phyloP scores from a whole-genome alignment of 495 filamentous ascomycete species.

The Terfezia boudieri region DNA sequence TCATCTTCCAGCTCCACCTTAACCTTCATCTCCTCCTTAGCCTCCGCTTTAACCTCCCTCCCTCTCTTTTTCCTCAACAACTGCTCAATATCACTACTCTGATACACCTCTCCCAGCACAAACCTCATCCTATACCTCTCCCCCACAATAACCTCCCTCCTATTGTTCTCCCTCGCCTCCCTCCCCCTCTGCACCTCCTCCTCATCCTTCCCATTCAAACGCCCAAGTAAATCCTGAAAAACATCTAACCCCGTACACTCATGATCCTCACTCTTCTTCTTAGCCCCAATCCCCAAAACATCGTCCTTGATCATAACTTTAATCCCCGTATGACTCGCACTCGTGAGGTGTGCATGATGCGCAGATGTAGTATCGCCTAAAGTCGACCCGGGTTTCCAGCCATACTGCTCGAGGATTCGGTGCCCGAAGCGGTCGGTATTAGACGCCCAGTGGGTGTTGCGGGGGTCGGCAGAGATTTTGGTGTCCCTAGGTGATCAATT shows the following conservation, averaged over 20 bases:
- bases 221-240: conserved; percentile 62
- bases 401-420: conserved; percentile 60
- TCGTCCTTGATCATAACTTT: conserved; percentile 51
- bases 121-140: conserved; percentile 51
- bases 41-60: conserved; percentile 1
- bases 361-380: conserved; percentile 49
- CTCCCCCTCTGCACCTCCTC: conserved; percentile 26
- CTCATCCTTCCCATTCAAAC: conserved; percentile 71
- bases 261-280: conserved; percentile 33
- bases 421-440: conserved; percentile 68
- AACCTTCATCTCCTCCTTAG: background rate
- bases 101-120: conserved; percentile 34
- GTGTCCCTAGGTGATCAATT: conserved; percentile 33
- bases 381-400: conserved; percentile 66
- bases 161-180: conserved; percentile 37
- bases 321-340: conserved; percentile 54
- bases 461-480: conserved; percentile 73
- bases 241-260: conserved; percentile 63
- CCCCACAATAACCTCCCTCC: conserved; percentile 27
- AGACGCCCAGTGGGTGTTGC: conserved; percentile 77
- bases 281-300: conserved; percentile 69
- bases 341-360: conserved; percentile 48
- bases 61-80: conserved; percentile 7
- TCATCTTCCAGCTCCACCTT: background rate
- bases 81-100: conserved; percentile 12